Evolutionary conservation across 306 rosid species (phyloP).

Genomic region (Quercus glauca): DNA sequence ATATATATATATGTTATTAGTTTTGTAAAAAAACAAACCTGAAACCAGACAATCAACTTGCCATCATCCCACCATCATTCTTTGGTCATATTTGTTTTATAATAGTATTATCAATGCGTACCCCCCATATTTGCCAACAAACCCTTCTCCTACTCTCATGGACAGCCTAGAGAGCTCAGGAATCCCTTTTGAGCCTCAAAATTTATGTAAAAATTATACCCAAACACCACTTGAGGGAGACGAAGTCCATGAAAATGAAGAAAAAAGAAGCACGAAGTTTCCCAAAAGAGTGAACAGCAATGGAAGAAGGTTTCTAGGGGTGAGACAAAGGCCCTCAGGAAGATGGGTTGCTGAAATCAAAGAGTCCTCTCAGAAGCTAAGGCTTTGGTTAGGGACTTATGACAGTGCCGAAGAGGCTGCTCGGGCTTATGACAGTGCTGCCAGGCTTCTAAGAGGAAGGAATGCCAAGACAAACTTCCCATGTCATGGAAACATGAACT

Average conservation of each 20-base stretch:
- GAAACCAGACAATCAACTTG: conserved; percentile 8
- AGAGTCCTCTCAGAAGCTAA: conserved; percentile 76
- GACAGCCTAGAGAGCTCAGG: conserved; percentile 40
- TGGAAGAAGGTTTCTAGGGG: conserved; percentile 69
- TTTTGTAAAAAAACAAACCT: background rate
- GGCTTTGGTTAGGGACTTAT: conserved; percentile 90
- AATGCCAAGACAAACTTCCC: conserved; percentile 85
- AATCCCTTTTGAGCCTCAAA: conserved; percentile 31
- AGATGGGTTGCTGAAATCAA: conserved; percentile 97
- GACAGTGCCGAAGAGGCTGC: conserved; percentile 86
- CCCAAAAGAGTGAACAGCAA: conserved; percentile 21
- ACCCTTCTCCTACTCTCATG: conserved; percentile 43
- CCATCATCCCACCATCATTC: conserved; percentile 39
- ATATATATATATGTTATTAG: background rate
- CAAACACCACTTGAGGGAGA: conserved; percentile 18
- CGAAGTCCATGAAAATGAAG: conserved; percentile 17
- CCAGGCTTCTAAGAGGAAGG: conserved; percentile 81
- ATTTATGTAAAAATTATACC: conserved; percentile 18
- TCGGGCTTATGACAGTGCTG: conserved; percentile 75
- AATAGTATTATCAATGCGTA: conserved; percentile 2
- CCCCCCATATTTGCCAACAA: conserved; percentile 28
- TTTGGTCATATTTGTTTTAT: conserved; percentile 12
- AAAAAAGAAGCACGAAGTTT: conserved; percentile 12
- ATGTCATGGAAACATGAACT: conserved; percentile 24
- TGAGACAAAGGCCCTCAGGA: conserved; percentile 90